These are phyloP conservation scores for Ascochyta rabiei DNA, from an alignment of 2,329 filamentous ascomycete genomes.

Conservation along the genomic window DNA sequence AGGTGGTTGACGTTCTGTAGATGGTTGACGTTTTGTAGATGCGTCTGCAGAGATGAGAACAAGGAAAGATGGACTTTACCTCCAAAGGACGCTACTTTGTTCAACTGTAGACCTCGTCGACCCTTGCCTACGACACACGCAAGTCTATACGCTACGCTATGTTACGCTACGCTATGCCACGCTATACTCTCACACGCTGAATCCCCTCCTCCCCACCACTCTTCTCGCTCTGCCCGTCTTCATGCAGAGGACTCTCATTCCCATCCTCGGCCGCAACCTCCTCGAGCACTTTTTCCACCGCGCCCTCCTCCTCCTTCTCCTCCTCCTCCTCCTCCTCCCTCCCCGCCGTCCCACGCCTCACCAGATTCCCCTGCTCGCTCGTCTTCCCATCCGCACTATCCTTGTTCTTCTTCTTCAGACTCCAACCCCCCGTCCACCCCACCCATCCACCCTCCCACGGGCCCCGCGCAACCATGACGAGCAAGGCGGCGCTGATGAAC, in stretches of 20 bases:
- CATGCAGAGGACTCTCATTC: slow-evolving; percentile 24
- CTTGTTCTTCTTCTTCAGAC: slow-evolving; percentile 52
- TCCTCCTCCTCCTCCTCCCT: slow-evolving; percentile 23
- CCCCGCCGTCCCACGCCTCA: slow-evolving; percentile 9
- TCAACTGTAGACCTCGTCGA: no score
- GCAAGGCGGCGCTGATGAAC: slow-evolving; percentile 57
- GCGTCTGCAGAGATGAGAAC: no score
- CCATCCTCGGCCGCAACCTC: slow-evolving; percentile 42
- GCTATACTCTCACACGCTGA: slow-evolving; percentile 17
- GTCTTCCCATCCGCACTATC: slow-evolving; percentile 50
- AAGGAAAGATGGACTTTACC: no score
- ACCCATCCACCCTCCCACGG: slow-evolving; percentile 65
- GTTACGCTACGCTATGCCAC: slow-evolving; percentile 3
- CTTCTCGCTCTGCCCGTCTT: slow-evolving; percentile 15
- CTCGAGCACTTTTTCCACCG: slow-evolving; percentile 26
- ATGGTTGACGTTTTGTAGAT: slow-evolving; percentile 41
- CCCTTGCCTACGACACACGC: neutral
- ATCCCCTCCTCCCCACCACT: slow-evolving; percentile 23
- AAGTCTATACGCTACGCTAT: neutral
- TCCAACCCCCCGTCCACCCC: slow-evolving; percentile 66
- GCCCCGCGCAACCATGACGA: slow-evolving; percentile 56
- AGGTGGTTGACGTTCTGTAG: no score
- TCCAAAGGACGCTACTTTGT: no score
- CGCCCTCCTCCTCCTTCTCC: slow-evolving; percentile 29
- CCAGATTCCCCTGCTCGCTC: slow-evolving; percentile 24